Conservation (phyloP, 257 asterid species). For the Parsonsia alboflavescens region DNA sequence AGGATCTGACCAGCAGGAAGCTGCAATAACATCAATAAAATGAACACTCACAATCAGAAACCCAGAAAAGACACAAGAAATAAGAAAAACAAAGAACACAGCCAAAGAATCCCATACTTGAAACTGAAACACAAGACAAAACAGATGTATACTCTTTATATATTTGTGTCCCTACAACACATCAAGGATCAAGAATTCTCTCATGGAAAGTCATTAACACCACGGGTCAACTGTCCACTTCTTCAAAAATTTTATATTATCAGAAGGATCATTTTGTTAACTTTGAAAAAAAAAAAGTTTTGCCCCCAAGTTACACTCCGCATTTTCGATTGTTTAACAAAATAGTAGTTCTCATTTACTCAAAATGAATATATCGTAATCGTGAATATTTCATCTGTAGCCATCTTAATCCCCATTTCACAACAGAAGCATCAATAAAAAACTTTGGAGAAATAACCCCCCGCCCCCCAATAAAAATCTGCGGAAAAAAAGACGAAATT, state of each 20-base stretch:
- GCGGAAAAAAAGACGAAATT: background rate
- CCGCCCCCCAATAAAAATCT: background rate
- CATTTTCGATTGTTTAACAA: background rate
- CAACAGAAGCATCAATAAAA: background rate
- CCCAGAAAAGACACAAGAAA: background rate
- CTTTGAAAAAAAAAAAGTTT: background rate
- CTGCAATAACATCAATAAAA: background rate
- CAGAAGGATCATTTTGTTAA: background rate
- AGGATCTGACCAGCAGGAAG: constrained; percentile 34
- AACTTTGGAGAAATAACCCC: background rate
- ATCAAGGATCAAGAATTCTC: background rate
- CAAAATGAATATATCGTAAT: background rate
- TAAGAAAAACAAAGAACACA: background rate
- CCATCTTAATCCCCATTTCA: background rate
- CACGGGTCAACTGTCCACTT: background rate
- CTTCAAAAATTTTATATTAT: background rate
- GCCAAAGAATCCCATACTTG: background rate
- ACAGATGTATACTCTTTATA: background rate
- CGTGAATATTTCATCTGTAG: background rate
- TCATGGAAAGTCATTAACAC: background rate
- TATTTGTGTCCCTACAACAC: background rate
- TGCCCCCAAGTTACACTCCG: too few relatives aligned
- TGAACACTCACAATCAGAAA: background rate
- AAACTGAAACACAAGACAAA: background rate
- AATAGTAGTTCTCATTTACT: background rate